Percentiles rank a stretch among this genome's conserved stretches.
These are phyloP conservation scores for Thelonectria olida DNA, from an alignment of 2,329 filamentous ascomycete species.

Conservation along the genomic window DNA sequence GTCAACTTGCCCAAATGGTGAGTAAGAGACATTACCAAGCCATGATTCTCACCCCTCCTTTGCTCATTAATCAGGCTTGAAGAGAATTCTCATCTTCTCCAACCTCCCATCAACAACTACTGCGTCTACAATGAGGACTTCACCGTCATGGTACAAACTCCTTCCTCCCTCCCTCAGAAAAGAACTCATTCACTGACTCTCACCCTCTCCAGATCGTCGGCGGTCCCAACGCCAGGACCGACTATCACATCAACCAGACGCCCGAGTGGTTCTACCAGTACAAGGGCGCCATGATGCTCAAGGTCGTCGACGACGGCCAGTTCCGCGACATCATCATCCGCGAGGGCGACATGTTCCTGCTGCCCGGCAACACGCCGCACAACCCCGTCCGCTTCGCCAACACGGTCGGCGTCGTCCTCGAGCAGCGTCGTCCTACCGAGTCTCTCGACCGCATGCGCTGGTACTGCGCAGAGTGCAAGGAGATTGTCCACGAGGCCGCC, in stretches of 20 bases:
- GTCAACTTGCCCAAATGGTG: constrained; percentile 69
- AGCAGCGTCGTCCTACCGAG: constrained; percentile 78
- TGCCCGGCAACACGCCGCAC: constrained; percentile 94
- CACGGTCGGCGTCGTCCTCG: constrained; percentile 93
- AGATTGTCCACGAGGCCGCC: constrained; percentile 82
- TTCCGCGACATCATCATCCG: constrained; percentile 90
- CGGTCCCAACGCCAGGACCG: constrained; percentile 93
- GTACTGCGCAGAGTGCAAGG: constrained; percentile 81
- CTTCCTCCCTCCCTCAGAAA: background rate
- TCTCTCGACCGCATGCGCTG: constrained; percentile 84
- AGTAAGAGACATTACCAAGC: constrained; percentile 39
- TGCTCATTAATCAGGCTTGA: constrained; percentile 73
- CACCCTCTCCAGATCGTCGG: constrained; percentile 75
- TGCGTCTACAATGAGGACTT: constrained; percentile 90
- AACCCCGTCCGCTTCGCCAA: constrained; percentile 93
- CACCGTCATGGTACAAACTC: constrained; percentile 75
- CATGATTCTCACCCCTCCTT: background rate
- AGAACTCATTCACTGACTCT: constrained; percentile 2
- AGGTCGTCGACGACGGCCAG: constrained; percentile 77
- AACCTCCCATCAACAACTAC: constrained; percentile 97
- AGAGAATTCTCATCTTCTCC: constrained; percentile 89
- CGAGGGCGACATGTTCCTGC: constrained; percentile 92
- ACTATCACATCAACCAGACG: constrained; percentile 98
- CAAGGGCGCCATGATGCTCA: constrained; percentile 91
- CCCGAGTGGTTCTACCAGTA: constrained; percentile 99